Evolutionary conservation across 1,284 basidiomycete genomes (phyloP), one percentile per base, ranked within the genome.

Genomic region (Puccinia coronata): DNA sequence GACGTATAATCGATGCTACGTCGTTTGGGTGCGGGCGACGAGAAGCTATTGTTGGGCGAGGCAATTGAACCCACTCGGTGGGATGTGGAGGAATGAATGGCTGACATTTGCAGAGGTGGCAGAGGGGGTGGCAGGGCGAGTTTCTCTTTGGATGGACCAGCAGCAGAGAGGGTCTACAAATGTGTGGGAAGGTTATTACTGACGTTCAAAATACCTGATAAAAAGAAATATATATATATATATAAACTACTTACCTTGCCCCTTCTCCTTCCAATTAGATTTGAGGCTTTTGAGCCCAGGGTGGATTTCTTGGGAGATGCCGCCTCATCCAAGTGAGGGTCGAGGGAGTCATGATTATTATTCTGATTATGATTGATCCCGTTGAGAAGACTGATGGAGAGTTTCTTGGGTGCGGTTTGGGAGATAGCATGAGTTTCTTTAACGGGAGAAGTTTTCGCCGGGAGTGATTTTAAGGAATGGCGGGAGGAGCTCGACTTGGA

Each of bases 151-250:
- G 91, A 90, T 83, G 94, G 75, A 36, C 78, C 93, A 47, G 91
- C 90, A 23, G 93, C 93, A 23, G 93, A 96, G 71, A 95, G 85
- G 6, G 94, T 96, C 93, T 96, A 84, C n/a, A n/a, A n/a, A n/a
- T n/a, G n/a, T n/a, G n/a, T n/a, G n/a, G n/a, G n/a, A n/a, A n/a
- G n/a, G n/a, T 55, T 82, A 41, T 47, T 59, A 1, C 12, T 14
- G 47, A 18, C 0, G 34, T 16, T 9, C 8, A 57, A 3, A 25
- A 23, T 67, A 28, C 31, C 5, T 3, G 9, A 20, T 39, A 70
- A 70, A 43, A 34, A 36, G 69, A 82, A 41, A 65, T 25, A 55
- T 6, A 18, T 18, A 47, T 16, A 28, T 61, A 51, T 34, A 65
- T 82, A 31, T 61, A 36, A 75, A 84, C 2, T 6, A 88, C 87